These are phyloP conservation scores for Penicillium occitanis DNA, from an alignment of 2,329 filamentous ascomycete species.

Conservation along the genomic window DNA sequence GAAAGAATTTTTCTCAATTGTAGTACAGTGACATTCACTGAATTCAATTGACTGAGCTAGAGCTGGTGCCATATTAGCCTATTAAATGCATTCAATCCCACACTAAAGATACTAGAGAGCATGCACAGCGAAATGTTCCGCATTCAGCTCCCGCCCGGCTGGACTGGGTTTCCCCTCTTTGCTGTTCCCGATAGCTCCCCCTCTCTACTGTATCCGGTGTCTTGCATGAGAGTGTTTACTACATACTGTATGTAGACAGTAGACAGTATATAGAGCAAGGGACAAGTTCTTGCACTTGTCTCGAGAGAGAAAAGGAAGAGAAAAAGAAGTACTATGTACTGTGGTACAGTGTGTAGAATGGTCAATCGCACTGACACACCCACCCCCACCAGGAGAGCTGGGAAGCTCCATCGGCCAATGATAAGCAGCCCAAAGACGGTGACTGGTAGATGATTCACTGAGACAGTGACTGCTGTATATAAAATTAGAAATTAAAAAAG, in stretches of 20 bases:
- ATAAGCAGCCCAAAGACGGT: slow-evolving; percentile 8
- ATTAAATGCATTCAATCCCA: background rate
- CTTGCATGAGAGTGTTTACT: background rate
- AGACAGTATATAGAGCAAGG: background rate
- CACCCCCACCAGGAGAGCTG: slow-evolving; percentile 10
- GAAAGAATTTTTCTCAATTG: background rate
- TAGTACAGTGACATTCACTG: background rate
- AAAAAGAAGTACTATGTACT: background rate
- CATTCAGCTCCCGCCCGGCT: slow-evolving; percentile 9
- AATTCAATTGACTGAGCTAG: background rate
- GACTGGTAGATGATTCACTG: background rate
- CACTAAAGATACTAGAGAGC: background rate
- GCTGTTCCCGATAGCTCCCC: slow-evolving; percentile 5
- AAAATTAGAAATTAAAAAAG: background rate
- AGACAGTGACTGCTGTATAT: background rate
- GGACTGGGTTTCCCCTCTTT: slow-evolving; percentile 6
- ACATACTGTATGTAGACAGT: background rate
- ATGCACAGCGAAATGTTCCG: slow-evolving; percentile 14
- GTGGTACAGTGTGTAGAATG: too few species aligned
- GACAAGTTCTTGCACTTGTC: background rate
- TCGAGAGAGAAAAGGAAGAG: background rate
- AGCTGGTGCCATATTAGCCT: background rate
- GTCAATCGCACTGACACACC: slow-evolving; percentile 4
- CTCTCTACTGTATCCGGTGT: background rate
- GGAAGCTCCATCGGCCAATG: slow-evolving; percentile 10